These are phyloP conservation scores for Geoglossum glabrum DNA, from an alignment of 495 filamentous ascomycete genomes.

Conservation along the genomic window DNA sequence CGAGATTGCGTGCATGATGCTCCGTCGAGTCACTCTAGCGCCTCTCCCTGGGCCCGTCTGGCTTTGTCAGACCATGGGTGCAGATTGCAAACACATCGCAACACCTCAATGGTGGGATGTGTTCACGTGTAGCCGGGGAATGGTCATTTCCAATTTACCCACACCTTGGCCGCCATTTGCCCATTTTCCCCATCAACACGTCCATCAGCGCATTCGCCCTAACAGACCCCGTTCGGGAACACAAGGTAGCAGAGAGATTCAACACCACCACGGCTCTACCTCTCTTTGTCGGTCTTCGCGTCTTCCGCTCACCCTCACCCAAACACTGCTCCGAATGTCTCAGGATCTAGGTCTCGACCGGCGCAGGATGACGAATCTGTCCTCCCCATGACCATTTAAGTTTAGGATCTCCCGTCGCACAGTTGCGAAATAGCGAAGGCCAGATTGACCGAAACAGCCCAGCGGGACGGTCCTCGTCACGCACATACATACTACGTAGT, in stretches of 20 bases:
- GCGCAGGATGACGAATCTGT: not conserved
- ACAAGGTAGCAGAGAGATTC: no score
- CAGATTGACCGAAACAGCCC: not conserved
- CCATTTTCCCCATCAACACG: not conserved
- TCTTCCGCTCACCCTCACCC: no score
- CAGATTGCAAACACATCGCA: not conserved
- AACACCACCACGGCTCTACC: not conserved
- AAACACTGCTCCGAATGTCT: not conserved
- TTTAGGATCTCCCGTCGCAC: not conserved
- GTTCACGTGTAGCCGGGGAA: not conserved
- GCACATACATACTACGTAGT: not conserved
- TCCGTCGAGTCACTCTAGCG: not conserved
- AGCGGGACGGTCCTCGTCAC: not conserved
- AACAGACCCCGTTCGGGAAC: not conserved
- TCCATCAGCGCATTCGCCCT: not conserved
- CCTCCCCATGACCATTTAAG: not conserved
- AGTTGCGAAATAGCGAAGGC: not conserved
- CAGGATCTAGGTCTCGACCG: not conserved
- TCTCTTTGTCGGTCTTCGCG: not conserved
- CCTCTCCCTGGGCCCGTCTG: not conserved
- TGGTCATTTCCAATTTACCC: conserved; percentile 2
- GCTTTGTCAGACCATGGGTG: not conserved
- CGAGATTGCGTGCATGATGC: not conserved
- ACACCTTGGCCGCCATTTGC: not conserved
- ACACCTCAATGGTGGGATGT: not conserved